These are phyloP conservation scores for Podosphaera fusca DNA, from an alignment of 2,329 filamentous ascomycete genomes.

Conservation along the genomic window DNA sequence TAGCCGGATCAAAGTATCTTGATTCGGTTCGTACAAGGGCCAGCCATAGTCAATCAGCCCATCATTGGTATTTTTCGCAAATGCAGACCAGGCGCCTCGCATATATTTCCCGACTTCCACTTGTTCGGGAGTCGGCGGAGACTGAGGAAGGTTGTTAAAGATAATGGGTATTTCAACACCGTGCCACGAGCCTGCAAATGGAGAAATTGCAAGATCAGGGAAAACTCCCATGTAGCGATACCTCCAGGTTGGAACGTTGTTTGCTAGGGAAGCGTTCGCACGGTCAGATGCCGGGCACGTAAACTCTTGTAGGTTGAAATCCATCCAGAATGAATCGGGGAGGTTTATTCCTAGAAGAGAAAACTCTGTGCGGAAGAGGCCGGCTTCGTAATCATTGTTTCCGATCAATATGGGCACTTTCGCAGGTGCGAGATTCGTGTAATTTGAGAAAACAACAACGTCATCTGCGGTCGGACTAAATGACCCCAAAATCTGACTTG, in stretches of 20 bases:
- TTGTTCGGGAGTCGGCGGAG: slow-evolving; percentile 13
- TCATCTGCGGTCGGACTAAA: slow-evolving; percentile 14
- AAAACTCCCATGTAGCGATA: slow-evolving; percentile 19
- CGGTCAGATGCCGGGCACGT: slow-evolving; percentile 16
- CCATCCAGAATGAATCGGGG: slow-evolving; percentile 12
- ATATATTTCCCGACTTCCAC: slow-evolving; percentile 16
- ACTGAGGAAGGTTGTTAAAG: slow-evolving; percentile 13
- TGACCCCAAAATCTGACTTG: slow-evolving; percentile 5
- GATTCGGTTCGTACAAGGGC: slow-evolving; percentile 10
- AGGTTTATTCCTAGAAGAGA: slow-evolving; percentile 7
- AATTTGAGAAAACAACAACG: slow-evolving; percentile 13
- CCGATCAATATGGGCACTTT: slow-evolving; percentile 15
- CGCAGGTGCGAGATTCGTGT: slow-evolving; percentile 7
- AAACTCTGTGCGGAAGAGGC: slow-evolving; percentile 12
- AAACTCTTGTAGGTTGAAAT: slow-evolving; percentile 14
- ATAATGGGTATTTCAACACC: slow-evolving; percentile 16
- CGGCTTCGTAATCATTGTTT: slow-evolving; percentile 17
- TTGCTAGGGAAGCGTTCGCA: slow-evolving; percentile 11
- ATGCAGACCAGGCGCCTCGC: slow-evolving; percentile 19
- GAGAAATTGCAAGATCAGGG: slow-evolving; percentile 14
- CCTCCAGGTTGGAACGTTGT: slow-evolving; percentile 17
- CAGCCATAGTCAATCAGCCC: slow-evolving; percentile 16
- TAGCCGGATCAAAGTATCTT: slow-evolving; percentile 12
- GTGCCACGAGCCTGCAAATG: slow-evolving; percentile 18
- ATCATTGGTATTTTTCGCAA: slow-evolving; percentile 18